phyloP scores from a whole-genome alignment of 495 filamentous ascomycete genomes.

The Astrocystis sublimbata region DNA sequence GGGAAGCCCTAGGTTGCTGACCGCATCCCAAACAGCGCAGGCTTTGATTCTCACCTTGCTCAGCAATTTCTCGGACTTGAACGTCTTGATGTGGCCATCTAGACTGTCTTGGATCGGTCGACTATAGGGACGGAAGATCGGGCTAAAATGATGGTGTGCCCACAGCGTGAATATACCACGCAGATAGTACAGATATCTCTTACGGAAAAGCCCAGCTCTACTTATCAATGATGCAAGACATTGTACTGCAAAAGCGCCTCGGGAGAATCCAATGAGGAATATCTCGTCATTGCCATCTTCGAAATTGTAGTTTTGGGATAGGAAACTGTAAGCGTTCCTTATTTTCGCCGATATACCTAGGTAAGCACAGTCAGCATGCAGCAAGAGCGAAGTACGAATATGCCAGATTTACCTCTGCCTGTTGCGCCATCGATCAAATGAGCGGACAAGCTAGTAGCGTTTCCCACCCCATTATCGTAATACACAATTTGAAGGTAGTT shows the following conservation, averaged over 20 bases:
- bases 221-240: not conserved
- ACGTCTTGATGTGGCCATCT: not conserved
- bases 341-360: not conserved
- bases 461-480: not conserved
- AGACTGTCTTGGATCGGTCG: not conserved
- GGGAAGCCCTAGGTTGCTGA: slow-evolving; percentile 39
- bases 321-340: not conserved
- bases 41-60: slow-evolving; percentile 39
- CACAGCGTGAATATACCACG: not conserved
- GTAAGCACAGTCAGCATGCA: not conserved
- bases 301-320: not conserved
- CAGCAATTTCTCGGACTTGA: not conserved
- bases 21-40: slow-evolving; percentile 42
- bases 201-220: not conserved
- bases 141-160: not conserved
- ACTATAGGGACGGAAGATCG: not conserved
- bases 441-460: not conserved
- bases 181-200: not conserved
- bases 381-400: too few species aligned
- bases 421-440: not conserved
- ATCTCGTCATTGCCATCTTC: not conserved
- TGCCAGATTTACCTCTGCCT: not conserved
- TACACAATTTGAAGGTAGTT: not conserved
- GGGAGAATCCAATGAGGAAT: not conserved
- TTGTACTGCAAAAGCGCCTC: not conserved